These are phyloP conservation scores for Posidonia oceanica DNA, from an alignment of 116 monocot genomes.

Conservation along the genomic window DNA sequence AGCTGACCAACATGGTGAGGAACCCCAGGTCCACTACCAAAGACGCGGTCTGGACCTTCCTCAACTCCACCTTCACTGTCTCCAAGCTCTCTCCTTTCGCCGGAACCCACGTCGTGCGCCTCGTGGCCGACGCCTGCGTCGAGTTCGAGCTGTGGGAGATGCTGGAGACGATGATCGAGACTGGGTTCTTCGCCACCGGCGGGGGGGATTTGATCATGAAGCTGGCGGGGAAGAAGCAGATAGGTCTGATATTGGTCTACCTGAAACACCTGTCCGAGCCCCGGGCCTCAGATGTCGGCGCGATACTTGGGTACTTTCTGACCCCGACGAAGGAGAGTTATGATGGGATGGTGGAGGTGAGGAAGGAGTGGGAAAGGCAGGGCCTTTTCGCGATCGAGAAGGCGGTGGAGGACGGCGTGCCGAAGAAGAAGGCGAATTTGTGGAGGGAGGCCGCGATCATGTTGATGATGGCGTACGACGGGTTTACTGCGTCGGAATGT, in stretches of 20 bases:
- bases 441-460: slow-evolving; percentile 52
- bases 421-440: slow-evolving; percentile 19
- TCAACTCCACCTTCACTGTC: slow-evolving; percentile 34
- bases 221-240: slow-evolving; percentile 34
- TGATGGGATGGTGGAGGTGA: slow-evolving; percentile 35
- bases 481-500: slow-evolving; percentile 49
- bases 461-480: slow-evolving; percentile 69
- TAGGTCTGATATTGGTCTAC: slow-evolving; percentile 43
- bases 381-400: slow-evolving; percentile 47
- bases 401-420: slow-evolving; percentile 19
- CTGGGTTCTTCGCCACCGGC: neutral
- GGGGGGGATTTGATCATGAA: slow-evolving; percentile 25
- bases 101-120: slow-evolving; percentile 19
- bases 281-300: slow-evolving; percentile 28
- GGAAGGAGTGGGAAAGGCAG: slow-evolving; percentile 54
- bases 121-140: slow-evolving; percentile 36
- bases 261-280: slow-evolving; percentile 28
- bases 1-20: slow-evolving; percentile 31
- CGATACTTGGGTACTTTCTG: slow-evolving; percentile 41
- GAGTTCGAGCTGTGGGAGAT: slow-evolving; percentile 40
- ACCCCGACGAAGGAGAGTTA: slow-evolving; percentile 34
- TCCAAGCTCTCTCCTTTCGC: slow-evolving; percentile 20
- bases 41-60: slow-evolving; percentile 20
- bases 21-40: slow-evolving; percentile 19
- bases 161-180: slow-evolving; percentile 24